Percentiles rank a stretch among this genome's conserved stretches.
phyloP scores from a whole-genome alignment of 1,139 yeast genomes.

The Petasospora rhodanensis region DNA sequence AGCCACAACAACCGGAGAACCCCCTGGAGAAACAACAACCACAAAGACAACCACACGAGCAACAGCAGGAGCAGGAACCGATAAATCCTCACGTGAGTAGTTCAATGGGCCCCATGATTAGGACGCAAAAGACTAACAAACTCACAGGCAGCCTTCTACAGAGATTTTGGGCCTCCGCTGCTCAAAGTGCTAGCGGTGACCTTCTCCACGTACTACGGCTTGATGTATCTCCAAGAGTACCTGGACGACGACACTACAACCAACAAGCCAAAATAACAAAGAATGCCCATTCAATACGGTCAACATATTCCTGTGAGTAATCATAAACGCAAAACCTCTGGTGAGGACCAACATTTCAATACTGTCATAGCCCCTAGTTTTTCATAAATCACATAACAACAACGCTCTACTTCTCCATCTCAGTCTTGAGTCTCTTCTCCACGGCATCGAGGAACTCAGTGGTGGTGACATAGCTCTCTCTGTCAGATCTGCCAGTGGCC shows the following conservation, averaged over 20 bases:
- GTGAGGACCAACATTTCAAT: neutral
- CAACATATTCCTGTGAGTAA: constrained; percentile 16
- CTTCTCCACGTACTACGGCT: constrained; percentile 38
- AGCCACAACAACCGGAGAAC: neutral
- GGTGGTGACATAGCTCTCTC: constrained; percentile 67
- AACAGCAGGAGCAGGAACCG: neutral
- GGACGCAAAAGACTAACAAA: neutral
- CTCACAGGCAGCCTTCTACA: constrained; percentile 34
- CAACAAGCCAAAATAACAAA: too few relatives aligned
- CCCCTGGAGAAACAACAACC: neutral
- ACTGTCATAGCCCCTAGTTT: neutral
- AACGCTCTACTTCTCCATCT: constrained; percentile 12
- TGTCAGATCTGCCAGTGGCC: constrained; percentile 62
- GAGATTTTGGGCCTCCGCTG: constrained; percentile 39
- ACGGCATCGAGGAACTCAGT: constrained; percentile 75
- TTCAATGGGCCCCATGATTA: constrained; percentile 7
- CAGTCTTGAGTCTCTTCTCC: constrained; percentile 40
- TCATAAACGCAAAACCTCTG: neutral
- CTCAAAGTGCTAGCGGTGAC: constrained; percentile 37
- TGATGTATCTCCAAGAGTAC: constrained; percentile 36
- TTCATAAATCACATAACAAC: neutral
- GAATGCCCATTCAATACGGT: too few relatives aligned
- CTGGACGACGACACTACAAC: too few relatives aligned
- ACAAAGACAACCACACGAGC: neutral
- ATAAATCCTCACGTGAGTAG: constrained; percentile 16